A percentile compares a stretch with the other conserved stretches of the same genome.
Conservation (phyloP, 768 basidiomycete species). For the Amanita pallidorosea region DNA sequence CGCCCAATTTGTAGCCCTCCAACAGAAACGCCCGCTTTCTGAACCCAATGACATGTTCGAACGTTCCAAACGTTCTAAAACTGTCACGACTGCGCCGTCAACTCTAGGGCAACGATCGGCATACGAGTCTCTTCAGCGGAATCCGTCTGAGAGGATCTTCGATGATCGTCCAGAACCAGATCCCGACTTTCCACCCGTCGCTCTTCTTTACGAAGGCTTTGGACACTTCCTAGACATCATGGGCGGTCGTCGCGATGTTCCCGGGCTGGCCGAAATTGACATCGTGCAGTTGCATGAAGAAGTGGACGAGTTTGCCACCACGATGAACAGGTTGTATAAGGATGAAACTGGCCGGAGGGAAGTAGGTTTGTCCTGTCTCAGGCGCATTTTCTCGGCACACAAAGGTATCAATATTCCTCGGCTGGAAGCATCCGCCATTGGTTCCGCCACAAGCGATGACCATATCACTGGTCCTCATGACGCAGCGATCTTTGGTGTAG, state of each 20-base stretch:
- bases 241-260: neutral
- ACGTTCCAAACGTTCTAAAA: neutral
- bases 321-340: no score
- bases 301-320: neutral
- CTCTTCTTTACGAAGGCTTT: conserved; percentile 14
- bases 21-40: no score
- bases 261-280: conserved; percentile 4
- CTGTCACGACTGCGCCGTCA: conserved; percentile 2
- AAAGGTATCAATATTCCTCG: neutral
- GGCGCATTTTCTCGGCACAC: neutral
- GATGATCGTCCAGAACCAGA: conserved; percentile 14
- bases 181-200: no score
- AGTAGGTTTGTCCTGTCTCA: neutral
- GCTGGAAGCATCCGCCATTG: neutral
- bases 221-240: conserved; percentile 15
- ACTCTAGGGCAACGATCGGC: neutral
- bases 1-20: no score
- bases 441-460: conserved; percentile 1
- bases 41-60: no score
- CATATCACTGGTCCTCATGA: no score
- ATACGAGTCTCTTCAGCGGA: conserved; percentile 3
- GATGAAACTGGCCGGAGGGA: conserved; percentile 3
- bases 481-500: neutral
- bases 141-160: conserved; percentile 9
- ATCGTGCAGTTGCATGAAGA: neutral